These are phyloP conservation scores for Colletotrichum karsti DNA, from an alignment of 2,329 filamentous ascomycete species.

Conservation along the genomic window DNA sequence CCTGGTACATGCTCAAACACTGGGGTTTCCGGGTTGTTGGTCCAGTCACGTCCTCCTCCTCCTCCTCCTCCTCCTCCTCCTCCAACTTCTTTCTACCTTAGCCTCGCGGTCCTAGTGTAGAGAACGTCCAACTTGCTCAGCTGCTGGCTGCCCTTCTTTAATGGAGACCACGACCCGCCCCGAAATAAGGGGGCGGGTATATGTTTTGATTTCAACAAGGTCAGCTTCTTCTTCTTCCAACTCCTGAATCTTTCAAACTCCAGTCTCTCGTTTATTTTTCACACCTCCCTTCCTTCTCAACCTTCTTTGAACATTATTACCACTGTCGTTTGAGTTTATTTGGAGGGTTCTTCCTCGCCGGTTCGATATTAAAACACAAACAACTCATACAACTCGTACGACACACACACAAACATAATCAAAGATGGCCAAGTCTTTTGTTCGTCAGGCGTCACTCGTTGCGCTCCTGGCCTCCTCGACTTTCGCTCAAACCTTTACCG, in stretches of 20 bases:
- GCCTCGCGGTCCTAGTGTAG: no score
- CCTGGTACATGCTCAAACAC: constrained; percentile 20
- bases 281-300: neutral
- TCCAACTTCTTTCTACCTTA: no score
- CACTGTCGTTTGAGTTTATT: neutral
- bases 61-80: no score
- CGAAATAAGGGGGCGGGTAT: constrained; percentile 19
- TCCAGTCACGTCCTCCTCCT: no score
- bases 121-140: neutral
- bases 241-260: neutral
- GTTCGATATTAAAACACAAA: neutral
- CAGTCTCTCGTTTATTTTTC: constrained; percentile 4
- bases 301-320: neutral
- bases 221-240: neutral
- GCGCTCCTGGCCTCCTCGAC: constrained; percentile 22
- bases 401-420: neutral
- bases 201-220: constrained; percentile 2
- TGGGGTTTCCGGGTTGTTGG: constrained; percentile 10
- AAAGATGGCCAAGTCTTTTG: constrained; percentile 23
- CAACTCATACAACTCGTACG: neutral
- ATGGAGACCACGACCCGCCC: constrained; percentile 22
- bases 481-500: constrained; percentile 24
- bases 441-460: constrained; percentile 27
- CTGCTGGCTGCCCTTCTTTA: neutral
- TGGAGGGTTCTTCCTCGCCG: neutral